Evolutionary conservation across 345 rosid species (phyloP), one percentile per base, ranked within the genome.

Genomic region (Salix dunnii): DNA sequence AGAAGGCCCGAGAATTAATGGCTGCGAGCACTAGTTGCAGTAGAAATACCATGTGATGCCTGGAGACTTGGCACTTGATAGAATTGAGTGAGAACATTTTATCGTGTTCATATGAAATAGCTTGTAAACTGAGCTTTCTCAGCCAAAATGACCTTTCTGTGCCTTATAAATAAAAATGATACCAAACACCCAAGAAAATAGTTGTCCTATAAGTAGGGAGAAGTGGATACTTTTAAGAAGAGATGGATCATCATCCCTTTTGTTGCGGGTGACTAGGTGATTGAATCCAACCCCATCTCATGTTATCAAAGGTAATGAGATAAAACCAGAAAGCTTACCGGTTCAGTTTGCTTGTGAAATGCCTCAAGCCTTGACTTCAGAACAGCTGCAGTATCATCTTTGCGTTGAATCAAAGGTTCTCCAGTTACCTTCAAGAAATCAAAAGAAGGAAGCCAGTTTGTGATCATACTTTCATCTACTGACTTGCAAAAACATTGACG

Each of bases 331-430:
- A 49, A 65, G 69, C 77, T 72, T 87, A 95, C 97, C 3, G 97
- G 97, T 81, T 91, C 90, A 14, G 98, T 95, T 84, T 93, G 97
- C 87, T 78, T 88, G 89, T 95, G 97, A 79, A 93, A 95, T 68
- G 94, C 89, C 76, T 90, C 93, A 66, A 95, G 94, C 84, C 98
- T 90, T 46, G 96, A 91, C 80, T 78, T 93, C n/a, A 95, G 93
- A 72, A 95, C 96, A 75, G 91, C 94, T 0, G 90, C 94, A 62
- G 91, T 91, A 78, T 95, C 99, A 72, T 95, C 99, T 84, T 91
- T 91, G 48, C 97, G 96, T 76, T 93, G 98, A 80, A 95, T 90
- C 88, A 91, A 82, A 60, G 94, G 91, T 71, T 93, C 98, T 78
- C 98, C 96, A 12, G 96, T 95, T 27, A 89, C 91, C 99, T 95